Evolutionary conservation across 2,329 filamentous ascomycete species (phyloP).

Genomic region (Ascochyta viciae-villosae): DNA sequence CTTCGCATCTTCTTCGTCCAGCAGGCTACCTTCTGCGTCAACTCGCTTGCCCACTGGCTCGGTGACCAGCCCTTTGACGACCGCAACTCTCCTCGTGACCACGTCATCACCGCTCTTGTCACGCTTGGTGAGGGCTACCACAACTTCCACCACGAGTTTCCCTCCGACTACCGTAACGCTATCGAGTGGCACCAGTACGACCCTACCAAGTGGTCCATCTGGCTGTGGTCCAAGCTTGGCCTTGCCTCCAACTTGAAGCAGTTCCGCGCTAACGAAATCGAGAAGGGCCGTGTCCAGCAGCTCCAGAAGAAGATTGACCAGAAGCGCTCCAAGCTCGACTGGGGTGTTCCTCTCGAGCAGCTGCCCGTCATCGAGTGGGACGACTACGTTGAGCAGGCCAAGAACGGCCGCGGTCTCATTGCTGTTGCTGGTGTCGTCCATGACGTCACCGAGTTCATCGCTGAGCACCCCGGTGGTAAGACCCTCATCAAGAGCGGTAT

Average conservation of each 20-base stretch:
- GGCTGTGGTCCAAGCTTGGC: conserved; percentile 53
- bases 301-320: conserved; percentile 56
- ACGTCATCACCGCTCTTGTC: conserved; percentile 52
- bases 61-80: conserved; percentile 56
- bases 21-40: conserved; percentile 63
- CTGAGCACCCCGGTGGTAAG: conserved; percentile 54
- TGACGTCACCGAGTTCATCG: conserved; percentile 53
- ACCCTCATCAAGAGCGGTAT: conserved; percentile 52
- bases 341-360: conserved; percentile 53
- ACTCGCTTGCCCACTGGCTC: conserved; percentile 62
- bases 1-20: conserved; percentile 61
- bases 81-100: conserved; percentile 53
- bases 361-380: conserved; percentile 55
- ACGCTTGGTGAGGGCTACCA: conserved; percentile 55
- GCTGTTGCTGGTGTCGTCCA: conserved; percentile 53
- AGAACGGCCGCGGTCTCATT: conserved; percentile 52
- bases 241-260: conserved; percentile 54
- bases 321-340: conserved; percentile 53
- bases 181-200: conserved; percentile 54
- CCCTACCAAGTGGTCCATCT: conserved; percentile 55
- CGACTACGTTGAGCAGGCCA: conserved; percentile 52
- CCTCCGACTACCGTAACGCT: conserved; percentile 54
- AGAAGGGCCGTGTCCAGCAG: conserved; percentile 54
- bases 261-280: conserved; percentile 54
- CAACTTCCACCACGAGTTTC: conserved; percentile 56